Conservation (phyloP, 768 basidiomycete genomes). For the Arthromyces matolae region DNA sequence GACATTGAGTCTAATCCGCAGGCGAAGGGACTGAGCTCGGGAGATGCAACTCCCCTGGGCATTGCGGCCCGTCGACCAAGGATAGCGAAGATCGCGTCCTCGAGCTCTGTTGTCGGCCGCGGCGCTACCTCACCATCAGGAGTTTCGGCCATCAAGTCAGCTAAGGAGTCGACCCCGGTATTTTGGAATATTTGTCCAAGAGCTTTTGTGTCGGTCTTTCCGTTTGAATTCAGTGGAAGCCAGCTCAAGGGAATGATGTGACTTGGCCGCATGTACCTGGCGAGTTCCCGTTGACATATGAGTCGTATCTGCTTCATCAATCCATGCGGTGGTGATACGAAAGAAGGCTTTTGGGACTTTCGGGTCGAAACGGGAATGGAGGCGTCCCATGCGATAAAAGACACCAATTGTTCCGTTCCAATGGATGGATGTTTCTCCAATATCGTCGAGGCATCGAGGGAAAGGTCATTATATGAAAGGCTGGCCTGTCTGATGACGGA, state of each 20-base stretch:
- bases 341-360: constrained; percentile 24
- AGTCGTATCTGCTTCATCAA: constrained; percentile 29
- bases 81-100: constrained; percentile 19
- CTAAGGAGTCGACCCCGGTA: constrained; percentile 23
- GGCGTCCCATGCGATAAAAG: constrained; percentile 42
- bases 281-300: constrained; percentile 38
- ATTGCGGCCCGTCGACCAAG: constrained; percentile 21
- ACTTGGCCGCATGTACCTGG: constrained; percentile 50
- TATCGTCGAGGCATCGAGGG: constrained; percentile 39
- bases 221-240: constrained; percentile 42
- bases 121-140: constrained; percentile 1
- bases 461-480: constrained; percentile 18
- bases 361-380: constrained; percentile 33
- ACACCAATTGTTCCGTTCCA: constrained; percentile 41
- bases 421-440: constrained; percentile 41
- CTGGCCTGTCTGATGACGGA: constrained; percentile 36
- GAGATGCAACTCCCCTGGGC: constrained; percentile 13
- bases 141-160: constrained; percentile 17
- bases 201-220: constrained; percentile 33
- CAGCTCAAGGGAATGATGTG: constrained; percentile 46
- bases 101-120: constrained; percentile 16
- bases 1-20: constrained; percentile 31
- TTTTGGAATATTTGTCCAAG: constrained; percentile 27
- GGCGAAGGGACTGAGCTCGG: constrained; percentile 28
- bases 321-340: constrained; percentile 20